Conservation (phyloP, 345 rosid genomes). For the Syzygium oleosum region DNA sequence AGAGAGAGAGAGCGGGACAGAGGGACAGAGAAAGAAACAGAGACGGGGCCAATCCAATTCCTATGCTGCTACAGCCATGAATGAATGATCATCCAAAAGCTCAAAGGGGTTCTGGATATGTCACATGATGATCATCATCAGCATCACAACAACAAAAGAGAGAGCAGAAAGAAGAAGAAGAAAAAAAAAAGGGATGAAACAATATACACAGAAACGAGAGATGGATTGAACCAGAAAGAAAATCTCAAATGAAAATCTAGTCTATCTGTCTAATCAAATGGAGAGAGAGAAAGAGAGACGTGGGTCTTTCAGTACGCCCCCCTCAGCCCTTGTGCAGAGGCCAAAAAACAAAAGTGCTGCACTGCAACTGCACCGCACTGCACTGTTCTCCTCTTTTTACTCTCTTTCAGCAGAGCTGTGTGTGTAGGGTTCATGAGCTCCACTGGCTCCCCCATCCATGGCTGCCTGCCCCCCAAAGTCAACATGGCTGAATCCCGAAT, state of each 20-base stretch:
- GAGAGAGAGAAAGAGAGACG: not conserved
- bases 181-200: not conserved
- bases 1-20: not conserved
- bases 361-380: not conserved
- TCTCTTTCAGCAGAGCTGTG: not conserved
- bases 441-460: not conserved
- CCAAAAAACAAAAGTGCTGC: not conserved
- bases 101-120: not conserved
- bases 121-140: not conserved
- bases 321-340: not conserved
- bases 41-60: not conserved
- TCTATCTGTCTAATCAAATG: not conserved
- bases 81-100: not conserved
- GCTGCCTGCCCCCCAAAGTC: not conserved
- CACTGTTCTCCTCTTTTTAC: not conserved
- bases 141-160: not conserved
- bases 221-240: not conserved
- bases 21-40: not conserved
- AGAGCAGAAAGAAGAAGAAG: not conserved
- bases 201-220: not conserved
- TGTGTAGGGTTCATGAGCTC: not conserved
- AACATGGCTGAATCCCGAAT: not conserved
- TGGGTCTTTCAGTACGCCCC: not conserved
- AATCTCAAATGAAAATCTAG: not conserved
- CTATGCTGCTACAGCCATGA: not conserved